These are phyloP conservation scores for Blastomyces parvus DNA, from an alignment of 2,329 filamentous ascomycete genomes.

Conservation along the genomic window DNA sequence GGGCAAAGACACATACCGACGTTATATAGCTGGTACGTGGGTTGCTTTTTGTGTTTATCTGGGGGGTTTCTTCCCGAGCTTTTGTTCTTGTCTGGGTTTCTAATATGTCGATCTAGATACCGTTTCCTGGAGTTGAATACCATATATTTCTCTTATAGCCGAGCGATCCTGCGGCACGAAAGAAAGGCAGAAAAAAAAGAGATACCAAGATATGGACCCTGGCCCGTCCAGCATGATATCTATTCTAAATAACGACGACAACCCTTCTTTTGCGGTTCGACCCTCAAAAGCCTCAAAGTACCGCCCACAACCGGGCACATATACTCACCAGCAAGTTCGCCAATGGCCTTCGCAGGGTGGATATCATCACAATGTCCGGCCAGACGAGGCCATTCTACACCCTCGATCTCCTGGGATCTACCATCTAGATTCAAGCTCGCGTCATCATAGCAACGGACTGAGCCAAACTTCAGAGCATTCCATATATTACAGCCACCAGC, in stretches of 20 bases:
- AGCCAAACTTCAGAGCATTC: conserved; percentile 1
- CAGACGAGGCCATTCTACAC: conserved; percentile 5
- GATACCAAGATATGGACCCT: conserved; percentile 21
- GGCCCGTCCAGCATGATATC: conserved; percentile 32
- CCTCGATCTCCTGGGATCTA: background rate
- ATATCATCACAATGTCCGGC: conserved; percentile 7
- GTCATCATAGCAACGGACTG: background rate
- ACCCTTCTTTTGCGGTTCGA: conserved; percentile 38
- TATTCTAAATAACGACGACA: conserved; percentile 41
- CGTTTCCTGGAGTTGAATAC: background rate
- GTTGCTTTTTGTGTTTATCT: background rate
- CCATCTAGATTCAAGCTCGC: background rate
- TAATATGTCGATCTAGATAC: conserved; percentile 3
- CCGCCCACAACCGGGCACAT: conserved; percentile 3
- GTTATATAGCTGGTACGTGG: conserved; percentile 1
- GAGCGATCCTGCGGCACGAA: background rate
- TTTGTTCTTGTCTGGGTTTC: background rate
- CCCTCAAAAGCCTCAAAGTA: conserved; percentile 16
- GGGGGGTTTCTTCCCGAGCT: background rate
- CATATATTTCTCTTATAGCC: background rate
- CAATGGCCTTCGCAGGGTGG: conserved; percentile 7
- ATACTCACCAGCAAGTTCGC: conserved; percentile 10
- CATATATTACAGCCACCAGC: background rate
- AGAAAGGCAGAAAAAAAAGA: background rate
- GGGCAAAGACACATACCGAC: conserved; percentile 2